Base-by-base conservation (phyloP, 257 asterid genomes). In the Catharanthus roseus region DNA sequence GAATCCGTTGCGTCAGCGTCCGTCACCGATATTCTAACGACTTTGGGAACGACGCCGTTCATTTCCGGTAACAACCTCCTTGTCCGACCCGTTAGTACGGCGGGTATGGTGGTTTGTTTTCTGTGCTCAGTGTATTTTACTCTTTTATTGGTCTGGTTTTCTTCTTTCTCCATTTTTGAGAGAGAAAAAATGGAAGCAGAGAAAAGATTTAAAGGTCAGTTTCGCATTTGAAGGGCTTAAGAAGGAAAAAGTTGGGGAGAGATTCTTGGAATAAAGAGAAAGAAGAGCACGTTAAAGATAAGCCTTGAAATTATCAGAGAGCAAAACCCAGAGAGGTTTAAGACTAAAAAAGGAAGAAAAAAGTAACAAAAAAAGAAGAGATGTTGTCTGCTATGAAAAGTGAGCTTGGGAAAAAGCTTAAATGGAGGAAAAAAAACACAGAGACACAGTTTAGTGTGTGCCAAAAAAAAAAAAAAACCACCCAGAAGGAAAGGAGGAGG, bases 1-100 rank as follows among this genome's bases (percentile, higher is more conserved):
- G 97, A 89, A 71, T 95, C 99, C 0, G 99, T 95, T 8, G 98
- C 97, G 78, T 95, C 97, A 21, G 84, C 84, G 69, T 95, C 99
- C 49, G 89, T 87, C 3, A 95, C 96, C 33, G 87, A 74, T 15
- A 95, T 81, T 38, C 98, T 85, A 3, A 95, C 85, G 1, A 87
- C 85, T 54, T 78, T 83, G 7, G 93, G 71, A 4, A 41, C 44
- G 44, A 51, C 71, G 34, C 60, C 74, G 21, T 74, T 73, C 62
- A 70, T 50, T 1, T 72, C 81, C 12, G 72, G 53, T 29, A 51
- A 39, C 70, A 51, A 39, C 70, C 65, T 83, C 39, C 77, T 63
- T 0, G 42, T 74, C 65, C 81, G 53, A 31, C 84, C 72, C 65
- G 83, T 24, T n/a, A 54, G 1, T 16, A 73, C 47, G 13, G n/a